phyloP scores from a whole-genome alignment of 2,329 filamentous ascomycete species.

The Akanthomyces uredinophilus region DNA sequence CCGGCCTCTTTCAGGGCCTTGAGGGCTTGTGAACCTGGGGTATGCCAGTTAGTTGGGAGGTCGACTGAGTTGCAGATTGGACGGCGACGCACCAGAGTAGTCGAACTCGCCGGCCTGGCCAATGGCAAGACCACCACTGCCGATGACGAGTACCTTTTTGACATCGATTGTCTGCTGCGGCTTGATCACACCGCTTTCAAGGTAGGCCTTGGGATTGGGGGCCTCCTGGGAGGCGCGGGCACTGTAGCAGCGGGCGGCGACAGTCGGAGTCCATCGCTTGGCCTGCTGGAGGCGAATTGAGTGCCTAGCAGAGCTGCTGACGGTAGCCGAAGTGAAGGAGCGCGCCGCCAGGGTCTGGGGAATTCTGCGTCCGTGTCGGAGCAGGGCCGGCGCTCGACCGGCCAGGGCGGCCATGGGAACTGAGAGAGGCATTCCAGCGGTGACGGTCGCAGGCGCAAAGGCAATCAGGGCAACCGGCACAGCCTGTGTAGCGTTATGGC shows the following conservation, averaged over 20 bases:
- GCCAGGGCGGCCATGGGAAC: conserved; percentile 39
- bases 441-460: conserved; percentile 5
- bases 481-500: conserved; percentile 3
- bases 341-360: conserved; percentile 40
- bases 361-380: conserved; percentile 50
- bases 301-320: conserved; percentile 29
- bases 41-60: neutral
- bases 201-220: conserved; percentile 79
- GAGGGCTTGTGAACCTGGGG: conserved; percentile 81
- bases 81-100: conserved; percentile 73
- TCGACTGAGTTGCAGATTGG: conserved; percentile 8
- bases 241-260: conserved; percentile 38
- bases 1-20: conserved; percentile 96
- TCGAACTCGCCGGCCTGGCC: conserved; percentile 98
- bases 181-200: conserved; percentile 82
- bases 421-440: conserved; percentile 34
- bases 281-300: conserved; percentile 27
- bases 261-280: conserved; percentile 46
- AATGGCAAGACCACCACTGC: conserved; percentile 91
- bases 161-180: conserved; percentile 76
- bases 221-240: conserved; percentile 56
- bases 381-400: conserved; percentile 52
- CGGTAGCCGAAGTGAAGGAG: conserved; percentile 35
- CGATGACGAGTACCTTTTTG: conserved; percentile 96
- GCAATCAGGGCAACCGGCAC: neutral